Evolutionary conservation across 805 yeast genomes (phyloP).

Genomic region (Lipomyces yamanashiensis): DNA sequence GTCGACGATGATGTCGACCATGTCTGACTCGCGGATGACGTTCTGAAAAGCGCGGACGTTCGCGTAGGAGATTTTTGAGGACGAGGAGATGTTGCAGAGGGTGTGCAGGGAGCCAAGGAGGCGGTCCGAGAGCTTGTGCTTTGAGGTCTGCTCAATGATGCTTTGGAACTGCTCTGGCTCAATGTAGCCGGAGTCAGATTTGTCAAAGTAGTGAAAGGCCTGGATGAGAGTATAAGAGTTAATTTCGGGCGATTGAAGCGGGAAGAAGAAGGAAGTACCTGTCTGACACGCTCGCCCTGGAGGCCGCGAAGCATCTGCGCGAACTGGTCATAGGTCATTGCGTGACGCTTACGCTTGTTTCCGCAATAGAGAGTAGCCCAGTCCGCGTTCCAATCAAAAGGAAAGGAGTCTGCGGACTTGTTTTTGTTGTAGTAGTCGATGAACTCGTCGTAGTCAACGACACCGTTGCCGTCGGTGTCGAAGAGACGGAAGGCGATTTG

Average conservation of each 20-base stretch:
- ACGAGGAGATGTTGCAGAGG: constrained; percentile 45
- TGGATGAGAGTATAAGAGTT: constrained; percentile 1
- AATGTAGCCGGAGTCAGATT: constrained; percentile 47
- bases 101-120: constrained; percentile 47
- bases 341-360: constrained; percentile 46
- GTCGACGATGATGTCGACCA: constrained; percentile 48
- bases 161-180: constrained; percentile 49
- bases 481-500: constrained; percentile 55
- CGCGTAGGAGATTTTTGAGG: constrained; percentile 48
- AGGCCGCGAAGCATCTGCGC: constrained; percentile 53
- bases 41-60: constrained; percentile 52
- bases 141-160: constrained; percentile 47
- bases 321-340: constrained; percentile 50
- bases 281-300: constrained; percentile 54
- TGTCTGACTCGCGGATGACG: constrained; percentile 49
- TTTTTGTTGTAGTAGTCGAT: constrained; percentile 47
- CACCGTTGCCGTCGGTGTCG: constrained; percentile 48
- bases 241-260: not conserved
- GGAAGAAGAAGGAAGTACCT: constrained; percentile 31
- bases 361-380: constrained; percentile 53
- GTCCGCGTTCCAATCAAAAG: constrained; percentile 51
- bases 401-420: constrained; percentile 46
- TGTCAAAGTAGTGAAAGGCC: constrained; percentile 49
- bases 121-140: constrained; percentile 50
- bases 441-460: constrained; percentile 49